Evolutionary conservation across 2,329 filamentous ascomycete genomes (phyloP).

Genomic region (Botryosphaeria dothidea): DNA sequence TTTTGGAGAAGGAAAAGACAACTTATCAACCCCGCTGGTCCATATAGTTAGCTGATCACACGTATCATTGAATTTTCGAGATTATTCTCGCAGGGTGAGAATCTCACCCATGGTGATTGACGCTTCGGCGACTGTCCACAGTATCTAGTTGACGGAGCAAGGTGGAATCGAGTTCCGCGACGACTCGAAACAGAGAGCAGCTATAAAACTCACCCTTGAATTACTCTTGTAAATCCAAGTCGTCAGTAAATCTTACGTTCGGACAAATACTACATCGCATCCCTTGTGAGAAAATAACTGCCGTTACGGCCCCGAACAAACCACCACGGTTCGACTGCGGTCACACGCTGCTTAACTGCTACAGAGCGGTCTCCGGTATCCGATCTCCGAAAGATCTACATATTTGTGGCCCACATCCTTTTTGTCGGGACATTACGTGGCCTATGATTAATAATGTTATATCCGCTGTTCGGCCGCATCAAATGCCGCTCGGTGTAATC

Average conservation of each 20-base stretch:
- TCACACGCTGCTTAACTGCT: no score
- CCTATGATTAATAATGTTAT: neutral
- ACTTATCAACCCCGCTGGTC: neutral
- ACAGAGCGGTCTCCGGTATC: neutral
- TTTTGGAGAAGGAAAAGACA: neutral
- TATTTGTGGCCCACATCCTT: neutral
- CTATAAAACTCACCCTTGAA: no score
- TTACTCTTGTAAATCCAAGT: no score
- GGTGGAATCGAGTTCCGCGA: no score
- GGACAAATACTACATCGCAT: no score
- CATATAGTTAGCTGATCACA: neutral
- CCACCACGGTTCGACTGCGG: no score
- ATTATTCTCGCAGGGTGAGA: neutral
- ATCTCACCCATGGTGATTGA: neutral
- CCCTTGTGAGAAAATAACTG: neutral
- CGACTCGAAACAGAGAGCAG: no score
- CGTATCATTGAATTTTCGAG: neutral
- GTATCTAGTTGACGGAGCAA: no score
- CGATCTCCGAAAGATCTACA: neutral
- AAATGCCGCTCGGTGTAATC: neutral
- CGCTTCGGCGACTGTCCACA: neutral
- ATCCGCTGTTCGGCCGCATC: neutral
- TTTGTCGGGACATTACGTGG: neutral
- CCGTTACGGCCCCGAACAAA: neutral
- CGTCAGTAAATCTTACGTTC: no score